A percentile compares a stretch with the other conserved stretches of the same genome.
These are phyloP conservation scores for Yamadazyma sp. DNA, from an alignment of 1,139 yeast species.

Conservation along the genomic window DNA sequence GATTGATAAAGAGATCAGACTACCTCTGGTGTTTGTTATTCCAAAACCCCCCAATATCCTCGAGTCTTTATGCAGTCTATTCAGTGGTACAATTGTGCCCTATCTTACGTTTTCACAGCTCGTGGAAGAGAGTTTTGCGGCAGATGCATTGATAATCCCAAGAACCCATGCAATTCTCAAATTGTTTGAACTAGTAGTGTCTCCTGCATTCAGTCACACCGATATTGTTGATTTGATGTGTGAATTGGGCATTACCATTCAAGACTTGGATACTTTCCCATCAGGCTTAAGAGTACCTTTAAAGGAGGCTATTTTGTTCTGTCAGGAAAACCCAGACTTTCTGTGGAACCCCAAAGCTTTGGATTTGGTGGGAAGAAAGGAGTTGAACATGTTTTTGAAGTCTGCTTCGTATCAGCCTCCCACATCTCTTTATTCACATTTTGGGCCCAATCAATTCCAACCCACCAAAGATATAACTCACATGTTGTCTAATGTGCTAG, in stretches of 20 bases:
- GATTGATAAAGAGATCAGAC: conserved; percentile 26
- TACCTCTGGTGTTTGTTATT: conserved; percentile 45
- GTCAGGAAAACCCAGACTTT: conserved; percentile 57
- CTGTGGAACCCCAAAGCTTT: conserved; percentile 53
- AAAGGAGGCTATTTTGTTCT: conserved; percentile 54
- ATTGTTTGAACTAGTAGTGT: conserved; percentile 62
- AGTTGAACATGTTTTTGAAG: conserved; percentile 42
- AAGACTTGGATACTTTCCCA: conserved; percentile 69
- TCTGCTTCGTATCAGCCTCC: conserved; percentile 19
- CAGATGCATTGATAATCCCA: conserved; percentile 65
- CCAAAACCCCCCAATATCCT: conserved; percentile 56
- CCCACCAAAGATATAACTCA: conserved; percentile 47
- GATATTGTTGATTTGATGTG: conserved; percentile 62
- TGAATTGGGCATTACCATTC: conserved; percentile 49
- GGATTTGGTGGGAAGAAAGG: conserved; percentile 66
- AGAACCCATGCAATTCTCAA: conserved; percentile 58
- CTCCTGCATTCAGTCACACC: conserved; percentile 49
- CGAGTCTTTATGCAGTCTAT: conserved; percentile 54
- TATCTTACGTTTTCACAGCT: conserved; percentile 69
- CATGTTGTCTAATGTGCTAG: conserved; percentile 46
- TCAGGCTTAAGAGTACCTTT: conserved; percentile 68
- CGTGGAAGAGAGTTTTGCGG: conserved; percentile 60
- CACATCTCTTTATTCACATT: conserved; percentile 17
- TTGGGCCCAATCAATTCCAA: conserved; percentile 9
- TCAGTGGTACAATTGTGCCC: conserved; percentile 43